Evolutionary conservation across 352 stramenopile species (phyloP).

Genomic region (Phytophthora kernoviae): DNA sequence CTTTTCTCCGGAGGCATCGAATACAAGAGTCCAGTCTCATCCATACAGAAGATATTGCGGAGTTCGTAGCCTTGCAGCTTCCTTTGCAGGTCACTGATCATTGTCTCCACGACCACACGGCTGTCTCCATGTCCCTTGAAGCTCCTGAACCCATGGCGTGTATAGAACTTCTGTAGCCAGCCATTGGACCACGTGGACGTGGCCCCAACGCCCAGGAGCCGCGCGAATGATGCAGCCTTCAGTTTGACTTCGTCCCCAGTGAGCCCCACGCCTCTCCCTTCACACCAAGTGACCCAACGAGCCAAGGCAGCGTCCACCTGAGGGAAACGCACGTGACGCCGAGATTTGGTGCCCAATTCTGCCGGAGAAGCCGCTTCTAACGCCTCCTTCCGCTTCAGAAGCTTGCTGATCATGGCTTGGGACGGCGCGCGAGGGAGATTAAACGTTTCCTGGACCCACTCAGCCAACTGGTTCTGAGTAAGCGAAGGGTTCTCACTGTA

Average conservation of each 20-base stretch:
- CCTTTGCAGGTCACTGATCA: conserved; percentile 18
- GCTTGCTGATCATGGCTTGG: conserved; percentile 41
- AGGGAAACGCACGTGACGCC: conserved; percentile 28
- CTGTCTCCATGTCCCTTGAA: conserved; percentile 13
- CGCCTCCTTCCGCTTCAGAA: conserved; percentile 34
- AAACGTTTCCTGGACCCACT: conserved; percentile 27
- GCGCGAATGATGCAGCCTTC: conserved; percentile 26
- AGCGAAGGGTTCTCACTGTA: conserved; percentile 26
- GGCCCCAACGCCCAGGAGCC: conserved; percentile 26
- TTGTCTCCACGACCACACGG: conserved; percentile 5
- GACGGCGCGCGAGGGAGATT: conserved; percentile 29
- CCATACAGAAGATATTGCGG: conserved; percentile 30
- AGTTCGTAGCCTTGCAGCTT: conserved; percentile 17
- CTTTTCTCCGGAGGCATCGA: conserved; percentile 27
- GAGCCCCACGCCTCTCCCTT: conserved; percentile 26
- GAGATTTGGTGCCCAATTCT: conserved; percentile 29
- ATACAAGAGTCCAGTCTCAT: conserved; percentile 32
- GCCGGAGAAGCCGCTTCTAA: conserved; percentile 29
- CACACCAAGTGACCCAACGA: conserved; percentile 33
- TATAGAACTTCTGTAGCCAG: conserved; percentile 42
- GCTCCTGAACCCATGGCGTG: conserved; percentile 29
- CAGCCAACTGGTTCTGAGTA: conserved; percentile 26
- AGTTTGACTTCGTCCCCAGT: conserved; percentile 28
- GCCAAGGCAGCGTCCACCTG: conserved; percentile 28
- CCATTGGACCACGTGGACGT: conserved; percentile 34